phyloP scores from a whole-genome alignment of 305 asterid species.

The Fraxinus nigra region DNA sequence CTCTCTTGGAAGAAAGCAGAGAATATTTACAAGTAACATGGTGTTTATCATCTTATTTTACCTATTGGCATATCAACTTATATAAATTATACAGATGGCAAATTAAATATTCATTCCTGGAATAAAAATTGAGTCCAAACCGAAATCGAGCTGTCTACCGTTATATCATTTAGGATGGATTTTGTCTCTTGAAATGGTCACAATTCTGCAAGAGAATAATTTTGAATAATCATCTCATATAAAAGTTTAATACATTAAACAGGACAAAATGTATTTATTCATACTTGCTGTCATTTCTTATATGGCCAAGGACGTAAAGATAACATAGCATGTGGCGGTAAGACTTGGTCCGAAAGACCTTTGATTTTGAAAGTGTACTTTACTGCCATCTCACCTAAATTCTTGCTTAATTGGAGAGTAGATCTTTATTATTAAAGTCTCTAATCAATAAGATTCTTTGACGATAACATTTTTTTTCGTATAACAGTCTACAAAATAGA shows the following conservation, averaged over 20 bases:
- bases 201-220: background rate
- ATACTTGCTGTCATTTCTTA: background rate
- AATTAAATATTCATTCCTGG: background rate
- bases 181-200: slow-evolving; percentile 1
- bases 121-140: background rate
- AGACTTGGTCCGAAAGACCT: background rate
- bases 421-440: background rate
- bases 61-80: background rate
- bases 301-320: background rate
- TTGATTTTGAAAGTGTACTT: background rate
- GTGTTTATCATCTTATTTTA: background rate
- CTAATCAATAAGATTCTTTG: background rate
- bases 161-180: background rate
- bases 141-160: background rate
- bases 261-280: background rate
- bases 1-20: slow-evolving; percentile 2
- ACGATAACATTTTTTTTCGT: background rate
- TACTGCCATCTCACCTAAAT: background rate
- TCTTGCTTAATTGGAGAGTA: background rate
- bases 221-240: background rate
- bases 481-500: background rate
- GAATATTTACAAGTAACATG: background rate
- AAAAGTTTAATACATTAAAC: background rate
- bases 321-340: background rate
- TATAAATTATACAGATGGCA: background rate